Conservation (phyloP, 345 rosid genomes). For the Raphanus raphanistrum region DNA sequence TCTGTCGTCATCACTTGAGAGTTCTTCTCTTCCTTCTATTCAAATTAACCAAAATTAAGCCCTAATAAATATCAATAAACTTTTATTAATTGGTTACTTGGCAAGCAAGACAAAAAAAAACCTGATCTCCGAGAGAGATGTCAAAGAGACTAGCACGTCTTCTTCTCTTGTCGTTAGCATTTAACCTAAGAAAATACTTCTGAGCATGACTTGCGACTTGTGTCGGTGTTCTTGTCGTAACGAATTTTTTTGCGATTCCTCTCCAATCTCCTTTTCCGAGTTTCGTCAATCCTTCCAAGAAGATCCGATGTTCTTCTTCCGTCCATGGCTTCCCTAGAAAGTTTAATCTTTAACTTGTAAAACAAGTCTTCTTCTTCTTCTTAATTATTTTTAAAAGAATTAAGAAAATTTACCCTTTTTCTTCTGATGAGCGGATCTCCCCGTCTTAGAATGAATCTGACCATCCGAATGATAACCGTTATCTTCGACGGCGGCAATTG, state of each 20-base stretch:
- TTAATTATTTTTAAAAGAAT: background rate
- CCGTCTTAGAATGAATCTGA: conserved; percentile 34
- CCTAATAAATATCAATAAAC: background rate
- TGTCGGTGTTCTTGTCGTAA: conserved; percentile 53
- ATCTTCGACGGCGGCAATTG: conserved; percentile 27
- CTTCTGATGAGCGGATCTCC: conserved; percentile 33
- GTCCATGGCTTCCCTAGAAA: conserved; percentile 65
- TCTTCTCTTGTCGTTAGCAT: conserved; percentile 41
- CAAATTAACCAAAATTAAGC: background rate
- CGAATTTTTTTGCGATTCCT: conserved; percentile 59
- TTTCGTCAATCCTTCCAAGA: conserved; percentile 50
- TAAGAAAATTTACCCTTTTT: conserved; percentile 44
- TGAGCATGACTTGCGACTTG: conserved; percentile 85
- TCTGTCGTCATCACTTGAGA: background rate
- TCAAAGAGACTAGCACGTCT: conserved; percentile 68
- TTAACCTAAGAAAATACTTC: conserved; percentile 56
- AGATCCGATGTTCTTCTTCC: conserved; percentile 56
- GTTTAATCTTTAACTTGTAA: background rate
- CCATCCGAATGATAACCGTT: conserved; percentile 62
- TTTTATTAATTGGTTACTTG: background rate
- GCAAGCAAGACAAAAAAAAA: conserved; percentile 5
- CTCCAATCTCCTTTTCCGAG: conserved; percentile 76
- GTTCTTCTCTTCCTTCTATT: conserved; percentile 10
- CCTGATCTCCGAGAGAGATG: conserved; percentile 39
- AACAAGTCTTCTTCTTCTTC: background rate